Evolutionary conservation across 192 early-diverging fungal species (phyloP), one percentile per base, ranked within the genome.

Genomic region (Coemansia asiatica): DNA sequence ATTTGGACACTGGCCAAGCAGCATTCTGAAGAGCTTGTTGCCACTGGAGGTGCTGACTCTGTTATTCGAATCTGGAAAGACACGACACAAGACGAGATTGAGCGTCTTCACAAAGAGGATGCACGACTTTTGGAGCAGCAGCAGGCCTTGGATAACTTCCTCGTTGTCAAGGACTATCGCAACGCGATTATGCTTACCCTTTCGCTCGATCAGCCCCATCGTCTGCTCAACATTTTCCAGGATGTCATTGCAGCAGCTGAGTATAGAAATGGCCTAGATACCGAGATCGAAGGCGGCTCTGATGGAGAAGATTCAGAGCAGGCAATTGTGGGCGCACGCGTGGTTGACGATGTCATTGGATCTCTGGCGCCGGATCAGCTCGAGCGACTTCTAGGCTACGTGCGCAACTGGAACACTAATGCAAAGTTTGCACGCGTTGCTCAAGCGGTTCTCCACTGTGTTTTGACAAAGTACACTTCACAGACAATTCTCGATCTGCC

Each of bases 391-490:
- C 76, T 97, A 51, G 72, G 75, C 6, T 96, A 92, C 75, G 88
- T 96, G 49, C 87, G 92, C 56, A 90, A 93, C 77, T 98, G 95
- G 96, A 99, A 98, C 85, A 96, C 96, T 5, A 91, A 95, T 64
- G 85, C 89, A 15, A 92, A 89, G 75, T 85, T 91, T 71, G 84
- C 91, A 18, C 73, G 80, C 38, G 79, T 89, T 26, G 93, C 96
- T 10, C 95, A 98, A 70, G 84, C 90, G 7, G 80, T 93, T 6
- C 80, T 99, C 13, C 59, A 96, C 71, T 86, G 91, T 21, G 84
- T 97, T 7, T 76, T 98, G 21, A 83, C 82, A 8, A 70, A 79
- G 19, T 88, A 86, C 55, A 78, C 84, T n/a, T 81, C 88, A 0
- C 83, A 93, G 61, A 67, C 83, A 21, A 78, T 98, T 51, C 79